Evolutionary conservation across 2,329 filamentous ascomycete species (phyloP), one percentile per base, ranked within the genome.

Genomic region (Fusarium agapanthi): DNA sequence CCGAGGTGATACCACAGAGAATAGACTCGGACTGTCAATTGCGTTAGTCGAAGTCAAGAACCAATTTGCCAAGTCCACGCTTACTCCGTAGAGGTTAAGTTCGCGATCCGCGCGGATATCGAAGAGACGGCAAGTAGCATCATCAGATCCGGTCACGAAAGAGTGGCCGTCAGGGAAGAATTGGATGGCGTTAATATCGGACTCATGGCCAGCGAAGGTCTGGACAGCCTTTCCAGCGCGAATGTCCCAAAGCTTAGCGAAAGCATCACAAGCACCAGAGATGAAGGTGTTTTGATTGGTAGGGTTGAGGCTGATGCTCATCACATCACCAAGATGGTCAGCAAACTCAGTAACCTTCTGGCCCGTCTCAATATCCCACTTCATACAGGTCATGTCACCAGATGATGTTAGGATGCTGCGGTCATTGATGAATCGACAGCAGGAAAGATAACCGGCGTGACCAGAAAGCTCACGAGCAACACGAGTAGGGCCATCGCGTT

Each of bases 211-310:
- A 59, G 96, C 95, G 83, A 99, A 99, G 5, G 96, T 99, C 87
- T 99, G 96, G 58, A 97, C 95, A 75, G 96, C 97, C 88, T 98
- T 98, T 80, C 97, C 95, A 75, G 96, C 95, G 80, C 96, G 93
- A 77, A 98, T 97, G 86, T 99, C 96, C 96, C 96, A 99, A 64
- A 99, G 87, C 86, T 99, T 99, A 65, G 96, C 96, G 81, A 98
- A 99, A 22, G 95, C 95, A 83, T 99, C 96, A 84, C 96, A 99
- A 78, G 96, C 96, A 82, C 96, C 96, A n/a, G 96, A 98, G 73
- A 98, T 96, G 82, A 99, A 99, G 73, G 97, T 96, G 85, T 98
- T 98, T 84, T 97, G 95, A 86, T 98, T 98, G 71, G 97, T 97
- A 3, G 96, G 96, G 86, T 99, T 98, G 84, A 99, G 93, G 88